These are phyloP conservation scores for Xylaria sp. DNA, from an alignment of 2,329 filamentous ascomycete species.

Conservation along the genomic window DNA sequence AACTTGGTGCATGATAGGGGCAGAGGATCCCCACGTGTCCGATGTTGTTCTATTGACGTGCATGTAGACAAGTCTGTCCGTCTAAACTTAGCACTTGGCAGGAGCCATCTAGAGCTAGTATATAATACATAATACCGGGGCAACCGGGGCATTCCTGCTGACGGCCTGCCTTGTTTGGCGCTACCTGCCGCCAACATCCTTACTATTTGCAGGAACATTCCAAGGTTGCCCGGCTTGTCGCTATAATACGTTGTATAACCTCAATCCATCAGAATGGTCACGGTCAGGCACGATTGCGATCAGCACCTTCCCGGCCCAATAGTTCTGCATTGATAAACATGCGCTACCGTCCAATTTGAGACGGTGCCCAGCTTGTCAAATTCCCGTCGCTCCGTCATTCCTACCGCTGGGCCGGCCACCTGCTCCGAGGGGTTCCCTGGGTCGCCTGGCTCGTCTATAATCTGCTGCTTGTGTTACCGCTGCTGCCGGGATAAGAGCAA, in stretches of 20 bases:
- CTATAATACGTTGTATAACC: not conserved
- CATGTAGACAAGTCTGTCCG: not conserved
- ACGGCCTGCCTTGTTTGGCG: constrained; percentile 11
- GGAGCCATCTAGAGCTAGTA: constrained; percentile 2
- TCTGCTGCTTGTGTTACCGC: not conserved
- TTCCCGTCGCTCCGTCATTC: constrained; percentile 15
- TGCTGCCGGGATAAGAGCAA: constrained; percentile 1
- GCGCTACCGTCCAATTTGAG: constrained; percentile 27
- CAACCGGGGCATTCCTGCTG: constrained; percentile 27
- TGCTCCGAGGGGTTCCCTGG: not conserved
- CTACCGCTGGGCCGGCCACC: constrained; percentile 15
- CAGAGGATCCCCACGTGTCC: not conserved
- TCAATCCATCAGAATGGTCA: constrained; percentile 15
- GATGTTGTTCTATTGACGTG: not conserved
- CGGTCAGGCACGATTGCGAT: constrained; percentile 23
- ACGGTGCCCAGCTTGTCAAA: constrained; percentile 18
- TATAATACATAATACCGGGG: constrained; percentile 18
- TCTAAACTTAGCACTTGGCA: constrained; percentile 14
- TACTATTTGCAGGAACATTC: not conserved
- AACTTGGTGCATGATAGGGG: not conserved
- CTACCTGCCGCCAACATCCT: not conserved
- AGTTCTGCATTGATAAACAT: constrained; percentile 14
- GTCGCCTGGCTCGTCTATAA: not conserved
- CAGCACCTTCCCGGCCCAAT: constrained; percentile 5
- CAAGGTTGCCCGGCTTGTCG: constrained; percentile 13